Percentiles rank a stretch among this genome's conserved stretches.
Conservation (phyloP, 495 filamentous ascomycete species). For the Saxispiralis lemnorum region DNA sequence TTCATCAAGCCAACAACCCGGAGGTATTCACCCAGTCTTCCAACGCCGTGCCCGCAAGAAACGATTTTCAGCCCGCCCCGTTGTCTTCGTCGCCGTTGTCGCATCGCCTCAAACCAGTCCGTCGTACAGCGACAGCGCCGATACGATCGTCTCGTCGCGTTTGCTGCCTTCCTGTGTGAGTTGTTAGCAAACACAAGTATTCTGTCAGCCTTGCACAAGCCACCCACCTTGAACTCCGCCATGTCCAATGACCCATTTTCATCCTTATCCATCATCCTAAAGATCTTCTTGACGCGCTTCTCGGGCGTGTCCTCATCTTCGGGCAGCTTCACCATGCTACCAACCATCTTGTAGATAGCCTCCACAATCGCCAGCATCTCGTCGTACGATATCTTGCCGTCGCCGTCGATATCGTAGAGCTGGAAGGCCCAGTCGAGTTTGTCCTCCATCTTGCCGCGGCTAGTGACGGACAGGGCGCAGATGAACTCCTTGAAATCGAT, state of each 20-base stretch:
- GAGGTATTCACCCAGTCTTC: too few relatives aligned
- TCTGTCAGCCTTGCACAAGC: neutral
- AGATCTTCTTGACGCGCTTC: constrained; percentile 95
- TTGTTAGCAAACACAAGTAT: neutral
- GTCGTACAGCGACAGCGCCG: constrained; percentile 87
- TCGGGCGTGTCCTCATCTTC: constrained; percentile 98
- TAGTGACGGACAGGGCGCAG: constrained; percentile 91
- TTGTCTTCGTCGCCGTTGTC: too few relatives aligned
- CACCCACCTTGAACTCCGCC: constrained; percentile 66
- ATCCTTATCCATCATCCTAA: constrained; percentile 99
- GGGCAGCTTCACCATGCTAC: constrained; percentile 96
- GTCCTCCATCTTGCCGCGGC: constrained; percentile 95
- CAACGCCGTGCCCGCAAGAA: too few relatives aligned
- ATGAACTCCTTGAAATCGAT: constrained; percentile 99
- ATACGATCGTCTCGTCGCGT: constrained; percentile 97
- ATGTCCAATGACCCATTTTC: constrained; percentile 87
- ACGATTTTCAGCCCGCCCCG: too few relatives aligned
- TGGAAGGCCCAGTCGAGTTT: constrained; percentile 99
- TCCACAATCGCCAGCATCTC: constrained; percentile 98
- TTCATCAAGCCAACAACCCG: too few relatives aligned
- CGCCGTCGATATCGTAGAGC: constrained; percentile 96
- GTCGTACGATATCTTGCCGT: constrained; percentile 95
- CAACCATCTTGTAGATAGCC: constrained; percentile 99
- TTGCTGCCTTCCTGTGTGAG: constrained; percentile 63
- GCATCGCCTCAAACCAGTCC: constrained; percentile 49